Base-by-base conservation (phyloP, 139 green algal species). In the Bryopsis sp. region DNA sequence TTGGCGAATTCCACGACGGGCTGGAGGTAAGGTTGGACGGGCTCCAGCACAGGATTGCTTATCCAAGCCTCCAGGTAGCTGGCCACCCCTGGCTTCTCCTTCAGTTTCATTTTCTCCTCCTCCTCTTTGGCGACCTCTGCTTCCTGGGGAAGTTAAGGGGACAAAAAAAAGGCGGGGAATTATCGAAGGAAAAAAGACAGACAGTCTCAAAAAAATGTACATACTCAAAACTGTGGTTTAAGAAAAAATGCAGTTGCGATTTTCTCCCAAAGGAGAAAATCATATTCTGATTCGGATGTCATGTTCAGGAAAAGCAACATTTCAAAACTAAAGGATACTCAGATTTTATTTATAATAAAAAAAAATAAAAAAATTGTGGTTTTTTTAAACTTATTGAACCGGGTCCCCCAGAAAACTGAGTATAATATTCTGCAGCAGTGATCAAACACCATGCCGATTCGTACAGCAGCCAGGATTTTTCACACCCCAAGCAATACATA, bases 1-100 rank as follows among this genome's bases (percentile, higher is more conserved):
- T 69, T 36, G 6, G 7, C 26, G 37, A 69, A 58, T 3, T 15
- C 15, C 8, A 69, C 62, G 6, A 57, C n/a, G 11, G 62, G 62
- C 8, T 58, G 6, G 37, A 69, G 37, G 26, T 69, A 57, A 11
- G 62, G 62, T 15, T 8, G 7, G 8, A 69, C 3, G 36, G 37
- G 8, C 26, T 54, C 35, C 19, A 69, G 62, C 5, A 6, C 37
- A 6, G 62, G 62, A 50, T 54, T 35, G 6, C 29, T n/a, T 3
- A 69, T 15, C 6, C 48, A n/a, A 4, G 5, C 5, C 6, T 38
- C 35, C 6, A 69, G 37, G 37, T 33, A 58, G 15, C n/a, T 19
- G n/a, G 54, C 54, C 11, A 28, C 37, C 7, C 5, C 35, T 22
- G 19, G 7, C 43, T 57, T 15, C 15, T 35, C 37, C 37, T 50